Conservation (phyloP, 2,329 filamentous ascomycete species). For the Fusarium chlamydosporum region DNA sequence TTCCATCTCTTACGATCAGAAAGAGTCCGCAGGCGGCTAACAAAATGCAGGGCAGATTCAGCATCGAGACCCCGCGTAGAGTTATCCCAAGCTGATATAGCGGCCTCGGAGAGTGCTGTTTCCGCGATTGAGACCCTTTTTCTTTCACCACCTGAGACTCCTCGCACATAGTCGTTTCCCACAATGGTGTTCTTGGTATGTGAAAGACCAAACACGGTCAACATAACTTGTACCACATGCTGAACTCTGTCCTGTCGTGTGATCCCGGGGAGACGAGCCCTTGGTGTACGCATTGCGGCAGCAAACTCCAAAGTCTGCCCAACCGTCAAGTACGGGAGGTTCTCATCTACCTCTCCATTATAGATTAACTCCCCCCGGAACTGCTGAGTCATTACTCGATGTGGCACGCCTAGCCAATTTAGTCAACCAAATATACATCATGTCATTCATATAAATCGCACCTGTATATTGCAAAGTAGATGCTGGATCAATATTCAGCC, state of each 20-base stretch:
- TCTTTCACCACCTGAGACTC: constrained; percentile 78
- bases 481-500: constrained; percentile 65
- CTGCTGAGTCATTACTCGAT: constrained; percentile 66
- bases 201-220: constrained; percentile 79
- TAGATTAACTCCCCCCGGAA: constrained; percentile 80
- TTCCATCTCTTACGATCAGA: constrained; percentile 1
- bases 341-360: constrained; percentile 81
- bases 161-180: constrained; percentile 81
- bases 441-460: background rate
- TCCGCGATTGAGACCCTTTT: constrained; percentile 89
- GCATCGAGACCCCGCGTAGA: constrained; percentile 79
- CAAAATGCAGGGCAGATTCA: constrained; percentile 81
- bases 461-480: constrained; percentile 75
- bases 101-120: constrained; percentile 75
- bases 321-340: constrained; percentile 82
- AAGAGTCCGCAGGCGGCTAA: constrained; percentile 71
- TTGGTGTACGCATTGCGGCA: constrained; percentile 75
- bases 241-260: constrained; percentile 70
- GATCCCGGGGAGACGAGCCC: constrained; percentile 74
- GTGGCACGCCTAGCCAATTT: constrained; percentile 55
- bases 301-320: constrained; percentile 82
- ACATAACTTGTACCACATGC: constrained; percentile 75
- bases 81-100: constrained; percentile 76
- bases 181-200: constrained; percentile 81
- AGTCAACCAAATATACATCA: background rate